These are phyloP conservation scores for Paraconiothyrium sp. DNA, from an alignment of 2,329 filamentous ascomycete genomes.

Conservation along the genomic window DNA sequence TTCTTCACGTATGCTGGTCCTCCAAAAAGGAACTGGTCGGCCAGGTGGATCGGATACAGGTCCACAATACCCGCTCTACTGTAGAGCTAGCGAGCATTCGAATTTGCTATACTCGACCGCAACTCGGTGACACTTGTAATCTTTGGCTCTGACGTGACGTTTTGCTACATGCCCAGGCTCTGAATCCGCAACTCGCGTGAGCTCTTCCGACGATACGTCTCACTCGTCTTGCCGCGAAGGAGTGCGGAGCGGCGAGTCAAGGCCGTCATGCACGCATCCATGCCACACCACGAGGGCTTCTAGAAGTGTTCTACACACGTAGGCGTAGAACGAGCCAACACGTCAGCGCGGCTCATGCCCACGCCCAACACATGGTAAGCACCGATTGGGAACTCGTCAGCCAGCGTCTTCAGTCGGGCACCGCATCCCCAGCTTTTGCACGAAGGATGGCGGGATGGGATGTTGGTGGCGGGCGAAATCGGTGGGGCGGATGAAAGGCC, in stretches of 20 bases:
- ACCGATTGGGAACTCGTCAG: no score
- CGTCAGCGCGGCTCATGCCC: background rate
- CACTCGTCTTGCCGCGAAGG: background rate
- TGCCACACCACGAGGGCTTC: background rate
- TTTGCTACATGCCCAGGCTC: background rate
- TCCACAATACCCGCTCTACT: constrained; percentile 1
- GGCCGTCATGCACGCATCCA: background rate
- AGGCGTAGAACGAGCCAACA: background rate
- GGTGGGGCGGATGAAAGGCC: no score
- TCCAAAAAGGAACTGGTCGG: background rate
- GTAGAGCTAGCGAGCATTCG: constrained; percentile 10
- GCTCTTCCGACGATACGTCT: background rate
- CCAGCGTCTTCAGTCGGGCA: no score
- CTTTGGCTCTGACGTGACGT: background rate
- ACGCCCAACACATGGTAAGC: background rate
- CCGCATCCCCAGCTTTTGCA: no score
- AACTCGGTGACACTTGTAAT: background rate
- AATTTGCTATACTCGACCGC: constrained; percentile 5
- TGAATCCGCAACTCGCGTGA: background rate
- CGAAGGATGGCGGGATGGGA: no score
- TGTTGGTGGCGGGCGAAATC: no score
- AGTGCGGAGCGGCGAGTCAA: background rate
- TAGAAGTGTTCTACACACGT: background rate
- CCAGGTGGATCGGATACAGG: background rate
- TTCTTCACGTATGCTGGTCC: background rate